Conservation (phyloP, 495 filamentous ascomycete species). For the Xylaria curta region DNA sequence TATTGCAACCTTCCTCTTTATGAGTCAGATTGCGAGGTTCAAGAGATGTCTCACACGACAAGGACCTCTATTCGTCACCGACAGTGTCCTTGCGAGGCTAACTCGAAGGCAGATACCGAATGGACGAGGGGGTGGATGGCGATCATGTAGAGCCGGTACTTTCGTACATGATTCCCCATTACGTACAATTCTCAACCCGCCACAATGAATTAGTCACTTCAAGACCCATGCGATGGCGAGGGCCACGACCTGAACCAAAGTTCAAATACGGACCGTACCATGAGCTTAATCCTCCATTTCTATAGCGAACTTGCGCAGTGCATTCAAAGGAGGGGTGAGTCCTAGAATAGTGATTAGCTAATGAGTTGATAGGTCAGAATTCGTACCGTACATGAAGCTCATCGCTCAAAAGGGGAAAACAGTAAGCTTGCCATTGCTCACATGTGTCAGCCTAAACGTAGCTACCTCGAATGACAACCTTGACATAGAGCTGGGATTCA, state of each 20-base stretch:
- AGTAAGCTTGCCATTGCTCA: constrained; percentile 19
- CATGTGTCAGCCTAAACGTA: constrained; percentile 1
- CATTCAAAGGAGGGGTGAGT: not conserved
- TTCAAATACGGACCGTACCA: not conserved
- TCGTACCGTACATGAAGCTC: not conserved
- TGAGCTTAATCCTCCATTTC: not conserved
- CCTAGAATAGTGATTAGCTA: constrained; percentile 8
- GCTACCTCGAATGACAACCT: not conserved
- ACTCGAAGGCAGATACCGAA: constrained; percentile 1
- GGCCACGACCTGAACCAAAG: not conserved
- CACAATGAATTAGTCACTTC: constrained; percentile 18
- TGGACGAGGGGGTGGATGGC: not conserved
- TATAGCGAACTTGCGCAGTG: not conserved
- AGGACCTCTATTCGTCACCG: not conserved
- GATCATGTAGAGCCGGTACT: not conserved
- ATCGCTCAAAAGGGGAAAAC: constrained; percentile 1
- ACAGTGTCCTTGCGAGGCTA: not conserved
- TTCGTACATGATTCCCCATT: constrained; percentile 4
- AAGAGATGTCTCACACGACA: constrained; percentile 24
- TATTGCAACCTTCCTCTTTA: constrained; percentile 5
- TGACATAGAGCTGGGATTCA: not conserved
- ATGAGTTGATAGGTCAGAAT: not conserved
- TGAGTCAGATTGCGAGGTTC: not conserved
- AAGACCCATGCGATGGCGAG: not conserved
- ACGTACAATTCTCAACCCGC: constrained; percentile 4